Base-by-base conservation (phyloP, 176 grass and related monocot genomes). In the Juncus effusus region DNA sequence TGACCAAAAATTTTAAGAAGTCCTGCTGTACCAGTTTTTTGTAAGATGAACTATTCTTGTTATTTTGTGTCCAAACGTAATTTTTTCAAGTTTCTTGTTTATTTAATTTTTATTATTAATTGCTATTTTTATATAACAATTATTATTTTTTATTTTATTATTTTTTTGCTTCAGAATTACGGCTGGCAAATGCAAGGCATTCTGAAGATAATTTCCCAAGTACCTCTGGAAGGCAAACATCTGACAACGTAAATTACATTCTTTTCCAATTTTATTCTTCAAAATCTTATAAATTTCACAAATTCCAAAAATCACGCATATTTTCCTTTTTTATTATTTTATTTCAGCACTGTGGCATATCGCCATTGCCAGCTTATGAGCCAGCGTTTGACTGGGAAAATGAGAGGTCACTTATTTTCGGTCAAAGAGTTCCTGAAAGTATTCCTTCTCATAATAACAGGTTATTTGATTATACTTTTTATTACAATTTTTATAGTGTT, bases 371-470 rank as follows among this genome's bases (percentile, higher is more conserved):
- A 2, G 77, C 94, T 60, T 99, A 99, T 50, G 94, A 99, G 57
- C 89, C 94, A 58, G 89, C 88, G 76, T 99, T 93, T 93, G 94
- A 93, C 81, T 99, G 94, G 94, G 94, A 99, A 70, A 99, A 93
- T 58, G 94, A 93, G 76, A 93, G 89, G 36, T 93, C 89, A n/a
- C 70, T 93, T 67, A 93, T 99, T 77, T 93, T 99, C 65, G 94
- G 94, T 40, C 94, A 90, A 85, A 86, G 94, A 65, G 56, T 84
- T 13, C 85, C 89, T 73, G 94, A 90, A 76, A 90, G 15, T 78
- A 74, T 90, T 56, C 83, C 85, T 55, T 76, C 85, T 80, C 80
- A 82, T 65, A 74, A 77, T 60, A 90, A 38, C 80, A 99, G 94
- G 94, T 99, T 80, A 12, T 40, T 80, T 86, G 65, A 84, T 55